A percentile compares a stretch with the other conserved stretches of the same genome.
These are phyloP conservation scores for Retiboletus fuscus DNA, from an alignment of 1,284 basidiomycete species.

Conservation along the genomic window DNA sequence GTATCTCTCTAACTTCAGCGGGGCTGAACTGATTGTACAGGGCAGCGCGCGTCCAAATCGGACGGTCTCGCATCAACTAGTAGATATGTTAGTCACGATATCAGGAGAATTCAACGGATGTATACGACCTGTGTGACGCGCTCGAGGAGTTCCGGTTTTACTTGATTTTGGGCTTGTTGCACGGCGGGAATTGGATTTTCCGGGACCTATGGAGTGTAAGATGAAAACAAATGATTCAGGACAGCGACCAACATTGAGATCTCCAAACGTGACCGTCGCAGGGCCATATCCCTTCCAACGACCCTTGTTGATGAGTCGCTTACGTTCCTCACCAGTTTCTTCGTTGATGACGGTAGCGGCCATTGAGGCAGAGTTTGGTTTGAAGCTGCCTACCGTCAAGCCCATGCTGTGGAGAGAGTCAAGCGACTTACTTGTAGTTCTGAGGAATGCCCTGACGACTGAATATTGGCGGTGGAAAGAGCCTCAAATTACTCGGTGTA, in stretches of 20 bases:
- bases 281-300: conserved; percentile 84
- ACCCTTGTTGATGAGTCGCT: conserved; percentile 81
- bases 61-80: conserved; percentile 77
- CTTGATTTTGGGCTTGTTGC: conserved; percentile 64
- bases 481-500: conserved; percentile 68
- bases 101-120: conserved; percentile 9
- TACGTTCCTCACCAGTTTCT: conserved; percentile 83
- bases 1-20: conserved; percentile 73
- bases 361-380: conserved; percentile 79
- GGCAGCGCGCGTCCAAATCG: conserved; percentile 89
- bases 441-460: conserved; percentile 82
- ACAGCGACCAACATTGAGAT: conserved; percentile 60
- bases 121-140: conserved; percentile 67
- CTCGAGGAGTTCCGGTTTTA: conserved; percentile 70
- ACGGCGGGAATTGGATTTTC: conserved; percentile 68
- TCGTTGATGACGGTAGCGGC: conserved; percentile 73
- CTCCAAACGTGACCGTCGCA: conserved; percentile 74
- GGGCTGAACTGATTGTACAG: conserved; percentile 86
- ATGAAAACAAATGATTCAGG: conserved; percentile 3
- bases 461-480: conserved; percentile 88
- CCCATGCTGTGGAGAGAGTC: not conserved
- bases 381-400: conserved; percentile 66
- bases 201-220: conserved; percentile 64
- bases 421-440: conserved; percentile 72
- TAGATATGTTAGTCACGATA: conserved; percentile 14